phyloP scores from a whole-genome alignment of 2,329 filamentous ascomycete genomes.

The Pestalotiopsis sp. region DNA sequence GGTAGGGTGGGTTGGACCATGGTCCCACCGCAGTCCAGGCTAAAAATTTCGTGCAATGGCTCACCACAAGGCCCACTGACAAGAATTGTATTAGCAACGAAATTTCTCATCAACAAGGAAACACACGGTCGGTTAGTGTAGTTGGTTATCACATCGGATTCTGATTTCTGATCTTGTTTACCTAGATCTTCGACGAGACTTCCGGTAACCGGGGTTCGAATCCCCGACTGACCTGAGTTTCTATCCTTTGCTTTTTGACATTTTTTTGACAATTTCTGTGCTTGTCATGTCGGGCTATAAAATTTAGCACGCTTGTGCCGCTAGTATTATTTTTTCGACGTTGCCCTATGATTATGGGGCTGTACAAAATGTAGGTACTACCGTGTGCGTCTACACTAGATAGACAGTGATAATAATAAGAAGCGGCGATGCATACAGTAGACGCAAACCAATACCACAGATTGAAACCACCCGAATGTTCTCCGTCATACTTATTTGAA shows the following conservation, averaged over 20 bases:
- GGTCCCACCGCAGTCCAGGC: not conserved
- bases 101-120: not conserved
- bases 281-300: not conserved
- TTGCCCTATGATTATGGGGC: no score
- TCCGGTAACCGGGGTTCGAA: not conserved
- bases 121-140: not conserved
- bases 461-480: no score
- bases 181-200: not conserved
- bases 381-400: no score
- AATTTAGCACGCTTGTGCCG: not conserved
- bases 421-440: no score
- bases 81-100: not conserved
- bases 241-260: not conserved
- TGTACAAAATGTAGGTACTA: no score
- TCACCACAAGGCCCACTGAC: not conserved
- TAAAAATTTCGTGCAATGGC: not conserved
- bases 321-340: not conserved
- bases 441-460: no score
- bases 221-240: not conserved
- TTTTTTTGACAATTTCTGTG: not conserved
- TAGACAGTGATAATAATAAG: no score
- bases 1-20: not conserved
- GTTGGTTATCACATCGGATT: not conserved
- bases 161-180: not conserved
- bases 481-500: no score